Conservation (phyloP, 345 rosid genomes). For the Combretum micranthum region DNA sequence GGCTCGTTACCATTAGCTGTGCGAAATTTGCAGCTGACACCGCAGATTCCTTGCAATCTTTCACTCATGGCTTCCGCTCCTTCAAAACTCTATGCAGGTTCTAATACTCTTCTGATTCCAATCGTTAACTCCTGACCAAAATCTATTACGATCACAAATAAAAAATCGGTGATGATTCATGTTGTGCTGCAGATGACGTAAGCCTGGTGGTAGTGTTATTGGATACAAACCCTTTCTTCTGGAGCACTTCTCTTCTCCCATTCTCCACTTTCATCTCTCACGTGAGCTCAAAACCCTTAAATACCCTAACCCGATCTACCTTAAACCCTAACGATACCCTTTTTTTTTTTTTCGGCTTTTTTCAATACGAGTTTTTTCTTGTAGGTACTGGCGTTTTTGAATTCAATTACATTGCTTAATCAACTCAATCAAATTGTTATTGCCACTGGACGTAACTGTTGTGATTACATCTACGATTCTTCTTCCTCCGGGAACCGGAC, state of each 20-base stretch:
- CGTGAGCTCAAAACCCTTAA: conserved; percentile 24
- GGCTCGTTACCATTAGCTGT: no score
- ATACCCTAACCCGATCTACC: conserved; percentile 3
- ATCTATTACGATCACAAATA: no score
- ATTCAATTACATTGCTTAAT: conserved; percentile 58
- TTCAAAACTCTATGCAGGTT: conserved; percentile 70
- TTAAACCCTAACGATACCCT: conserved; percentile 5
- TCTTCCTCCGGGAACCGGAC: conserved; percentile 29
- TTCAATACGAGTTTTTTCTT: background rate
- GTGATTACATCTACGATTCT: conserved; percentile 75
- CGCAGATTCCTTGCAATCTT: no score
- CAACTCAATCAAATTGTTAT: conserved; percentile 80
- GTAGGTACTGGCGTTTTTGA: conserved; percentile 83
- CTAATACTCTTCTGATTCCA: background rate
- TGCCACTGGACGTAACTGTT: conserved; percentile 76
- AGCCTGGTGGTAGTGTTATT: conserved; percentile 70
- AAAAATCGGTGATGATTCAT: background rate
- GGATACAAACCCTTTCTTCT: conserved; percentile 82
- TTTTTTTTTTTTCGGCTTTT: background rate
- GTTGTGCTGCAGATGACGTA: conserved; percentile 60
- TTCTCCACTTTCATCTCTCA: conserved; percentile 81
- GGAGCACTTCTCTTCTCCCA: conserved; percentile 55
- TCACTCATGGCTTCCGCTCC: conserved; percentile 56
- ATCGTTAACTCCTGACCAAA: background rate
- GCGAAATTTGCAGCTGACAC: no score